A percentile compares a stretch with the other conserved stretches of the same genome.
phyloP scores from a whole-genome alignment of 2,329 filamentous ascomycete genomes.

The Gremmenia infestans region DNA sequence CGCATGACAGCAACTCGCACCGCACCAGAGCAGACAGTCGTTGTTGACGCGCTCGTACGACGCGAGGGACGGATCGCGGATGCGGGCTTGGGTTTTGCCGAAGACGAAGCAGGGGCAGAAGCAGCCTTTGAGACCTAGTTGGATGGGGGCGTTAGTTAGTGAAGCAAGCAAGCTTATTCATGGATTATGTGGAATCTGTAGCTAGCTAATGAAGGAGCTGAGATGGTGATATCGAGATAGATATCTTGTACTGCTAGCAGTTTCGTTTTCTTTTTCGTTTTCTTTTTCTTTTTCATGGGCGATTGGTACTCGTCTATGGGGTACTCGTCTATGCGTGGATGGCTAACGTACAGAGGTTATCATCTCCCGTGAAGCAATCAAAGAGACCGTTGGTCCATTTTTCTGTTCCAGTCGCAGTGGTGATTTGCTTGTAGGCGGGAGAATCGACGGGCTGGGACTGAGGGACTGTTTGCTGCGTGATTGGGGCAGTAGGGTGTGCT shows the following conservation, averaged over 20 bases:
- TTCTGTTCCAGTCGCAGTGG: slow-evolving; percentile 10
- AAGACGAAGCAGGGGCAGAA: slow-evolving; percentile 28
- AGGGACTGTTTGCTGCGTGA: not conserved
- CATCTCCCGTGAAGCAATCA: slow-evolving; percentile 20
- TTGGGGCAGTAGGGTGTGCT: not conserved
- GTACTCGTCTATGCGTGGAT: no score
- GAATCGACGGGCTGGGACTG: not conserved
- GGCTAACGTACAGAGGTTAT: slow-evolving; percentile 18
- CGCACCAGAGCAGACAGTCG: slow-evolving; percentile 20
- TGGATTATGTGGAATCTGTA: no score
- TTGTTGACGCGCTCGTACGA: slow-evolving; percentile 22
- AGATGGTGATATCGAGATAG: not conserved
- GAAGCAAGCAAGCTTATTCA: no score
- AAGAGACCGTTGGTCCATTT: slow-evolving; percentile 20
- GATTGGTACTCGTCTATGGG: no score
- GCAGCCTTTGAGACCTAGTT: slow-evolving; percentile 21
- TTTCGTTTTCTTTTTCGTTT: no score
- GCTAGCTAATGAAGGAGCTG: not conserved
- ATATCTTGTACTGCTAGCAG: not conserved
- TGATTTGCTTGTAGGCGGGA: slow-evolving; percentile 4
- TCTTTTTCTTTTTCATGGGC: not conserved
- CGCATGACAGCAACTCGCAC: slow-evolving; percentile 13
- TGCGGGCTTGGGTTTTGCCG: slow-evolving; percentile 23
- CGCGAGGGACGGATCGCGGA: slow-evolving; percentile 21
- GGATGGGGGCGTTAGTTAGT: not conserved